Conservation (phyloP, 306 rosid species). For the Biancaea sappan region DNA sequence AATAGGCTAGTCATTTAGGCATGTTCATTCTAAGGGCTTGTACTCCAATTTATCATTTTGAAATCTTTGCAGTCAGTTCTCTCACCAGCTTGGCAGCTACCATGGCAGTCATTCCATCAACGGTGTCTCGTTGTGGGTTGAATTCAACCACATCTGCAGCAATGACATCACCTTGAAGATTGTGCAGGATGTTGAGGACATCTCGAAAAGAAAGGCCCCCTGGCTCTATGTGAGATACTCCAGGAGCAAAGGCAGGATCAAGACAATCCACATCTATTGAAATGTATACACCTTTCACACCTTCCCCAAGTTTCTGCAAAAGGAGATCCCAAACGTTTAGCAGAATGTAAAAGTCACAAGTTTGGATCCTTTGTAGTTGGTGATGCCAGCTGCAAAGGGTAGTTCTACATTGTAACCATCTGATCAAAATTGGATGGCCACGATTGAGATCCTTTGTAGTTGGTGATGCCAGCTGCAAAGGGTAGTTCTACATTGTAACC, state of each 20-base stretch:
- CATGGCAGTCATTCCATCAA: slow-evolving; percentile 98
- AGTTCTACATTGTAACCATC: too few species aligned
- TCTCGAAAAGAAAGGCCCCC: slow-evolving; percentile 96
- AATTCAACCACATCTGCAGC: slow-evolving; percentile 90
- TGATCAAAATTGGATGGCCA: too few species aligned
- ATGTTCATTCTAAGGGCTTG: too few species aligned
- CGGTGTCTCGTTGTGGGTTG: slow-evolving; percentile 95
- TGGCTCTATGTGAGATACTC: slow-evolving; percentile 96
- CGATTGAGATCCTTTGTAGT: too few species aligned
- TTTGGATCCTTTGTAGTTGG: too few species aligned
- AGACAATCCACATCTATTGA: slow-evolving; percentile 93
- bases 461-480: too few species aligned
- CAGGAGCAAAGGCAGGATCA: slow-evolving; percentile 98
- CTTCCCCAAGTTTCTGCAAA: slow-evolving; percentile 91
- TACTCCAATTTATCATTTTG: too few species aligned
- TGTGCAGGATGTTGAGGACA: slow-evolving; percentile 85
- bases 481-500: too few species aligned
- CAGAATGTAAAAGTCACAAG: neutral
- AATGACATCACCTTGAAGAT: slow-evolving; percentile 82
- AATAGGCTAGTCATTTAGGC: too few species aligned
- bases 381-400: too few species aligned
- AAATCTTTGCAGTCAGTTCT: slow-evolving; percentile 84
- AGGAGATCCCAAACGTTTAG: slow-evolving; percentile 18
- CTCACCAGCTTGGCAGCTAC: slow-evolving; percentile 96
- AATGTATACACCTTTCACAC: slow-evolving; percentile 87